phyloP scores from a whole-genome alignment of 352 stramenopile species.

The Globisporangium sylvaticum region DNA sequence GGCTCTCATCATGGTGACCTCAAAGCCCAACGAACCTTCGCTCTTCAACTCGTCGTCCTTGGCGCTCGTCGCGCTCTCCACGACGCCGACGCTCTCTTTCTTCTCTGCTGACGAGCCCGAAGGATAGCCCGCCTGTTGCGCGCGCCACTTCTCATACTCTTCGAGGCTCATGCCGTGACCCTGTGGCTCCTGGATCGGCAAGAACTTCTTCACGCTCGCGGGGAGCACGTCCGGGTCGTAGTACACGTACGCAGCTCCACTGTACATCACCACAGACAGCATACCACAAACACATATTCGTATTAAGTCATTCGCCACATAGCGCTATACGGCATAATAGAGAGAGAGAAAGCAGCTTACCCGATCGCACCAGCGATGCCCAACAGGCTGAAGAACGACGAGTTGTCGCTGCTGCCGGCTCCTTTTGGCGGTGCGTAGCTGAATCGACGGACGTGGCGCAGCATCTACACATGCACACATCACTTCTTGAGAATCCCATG shows the following conservation, averaged over 20 bases:
- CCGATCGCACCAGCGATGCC: conserved; percentile 55
- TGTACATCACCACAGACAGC: conserved; percentile 12
- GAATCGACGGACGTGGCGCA: conserved; percentile 43
- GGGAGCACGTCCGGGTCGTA: conserved; percentile 83
- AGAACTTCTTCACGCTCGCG: conserved; percentile 61
- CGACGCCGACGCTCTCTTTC: conserved; percentile 19
- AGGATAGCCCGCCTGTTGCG: conserved; percentile 54
- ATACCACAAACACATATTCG: not conserved
- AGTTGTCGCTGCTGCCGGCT: conserved; percentile 67
- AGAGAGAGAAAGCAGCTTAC: conserved; percentile 21
- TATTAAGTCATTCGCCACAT: not conserved
- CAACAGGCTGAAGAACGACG: conserved; percentile 77
- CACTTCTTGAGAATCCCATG: not conserved
- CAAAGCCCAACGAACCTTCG: conserved; percentile 18
- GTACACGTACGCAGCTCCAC: conserved; percentile 78
- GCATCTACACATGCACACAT: conserved; percentile 7
- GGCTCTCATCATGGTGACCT: not conserved
- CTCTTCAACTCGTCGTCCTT: conserved; percentile 20
- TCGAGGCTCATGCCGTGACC: conserved; percentile 84
- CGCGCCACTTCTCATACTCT: conserved; percentile 85
- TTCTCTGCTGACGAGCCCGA: conserved; percentile 25
- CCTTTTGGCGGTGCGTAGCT: conserved; percentile 67
- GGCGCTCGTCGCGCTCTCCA: not conserved
- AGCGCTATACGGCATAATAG: no score
- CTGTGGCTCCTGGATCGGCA: conserved; percentile 78